These are phyloP conservation scores for Hygrocybe punicea DNA, from an alignment of 768 basidiomycete species.

Conservation along the genomic window DNA sequence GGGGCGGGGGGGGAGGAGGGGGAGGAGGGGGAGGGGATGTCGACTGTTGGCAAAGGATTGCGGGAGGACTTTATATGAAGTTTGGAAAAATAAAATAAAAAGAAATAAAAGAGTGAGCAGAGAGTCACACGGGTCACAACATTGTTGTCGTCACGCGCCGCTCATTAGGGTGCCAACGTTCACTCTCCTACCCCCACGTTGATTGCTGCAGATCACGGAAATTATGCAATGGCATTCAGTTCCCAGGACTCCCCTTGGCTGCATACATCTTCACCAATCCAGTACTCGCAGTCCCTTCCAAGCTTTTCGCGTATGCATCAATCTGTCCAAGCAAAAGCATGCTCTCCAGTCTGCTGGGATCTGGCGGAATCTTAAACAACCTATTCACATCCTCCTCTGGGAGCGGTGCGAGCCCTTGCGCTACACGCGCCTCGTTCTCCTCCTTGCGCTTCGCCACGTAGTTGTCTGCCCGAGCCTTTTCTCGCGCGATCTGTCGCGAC, in stretches of 20 bases:
- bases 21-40: conserved; percentile 6
- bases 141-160: too few relatives aligned
- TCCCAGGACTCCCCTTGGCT: conserved; percentile 40
- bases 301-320: conserved; percentile 76
- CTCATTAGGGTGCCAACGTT: conserved; percentile 15
- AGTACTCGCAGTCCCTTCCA: conserved; percentile 59
- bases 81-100: too few relatives aligned
- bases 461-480: conserved; percentile 73
- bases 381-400: conserved; percentile 84
- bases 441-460: conserved; percentile 84
- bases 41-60: too few relatives aligned
- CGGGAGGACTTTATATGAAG: too few relatives aligned
- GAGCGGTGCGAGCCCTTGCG: conserved; percentile 79
- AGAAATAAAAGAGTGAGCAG: too few relatives aligned
- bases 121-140: too few relatives aligned
- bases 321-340: conserved; percentile 83
- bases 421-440: conserved; percentile 74
- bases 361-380: conserved; percentile 82
- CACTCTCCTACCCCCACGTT: conserved; percentile 10
- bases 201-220: background rate
- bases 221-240: background rate
- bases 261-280: conserved; percentile 87
- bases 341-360: conserved; percentile 86
- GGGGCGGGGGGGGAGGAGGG: conserved; percentile 16
- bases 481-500: conserved; percentile 82